Percentiles rank a stretch among this genome's conserved stretches.
These are phyloP conservation scores for Clonostachys sp. DNA, from an alignment of 2,329 filamentous ascomycete genomes.

Conservation along the genomic window DNA sequence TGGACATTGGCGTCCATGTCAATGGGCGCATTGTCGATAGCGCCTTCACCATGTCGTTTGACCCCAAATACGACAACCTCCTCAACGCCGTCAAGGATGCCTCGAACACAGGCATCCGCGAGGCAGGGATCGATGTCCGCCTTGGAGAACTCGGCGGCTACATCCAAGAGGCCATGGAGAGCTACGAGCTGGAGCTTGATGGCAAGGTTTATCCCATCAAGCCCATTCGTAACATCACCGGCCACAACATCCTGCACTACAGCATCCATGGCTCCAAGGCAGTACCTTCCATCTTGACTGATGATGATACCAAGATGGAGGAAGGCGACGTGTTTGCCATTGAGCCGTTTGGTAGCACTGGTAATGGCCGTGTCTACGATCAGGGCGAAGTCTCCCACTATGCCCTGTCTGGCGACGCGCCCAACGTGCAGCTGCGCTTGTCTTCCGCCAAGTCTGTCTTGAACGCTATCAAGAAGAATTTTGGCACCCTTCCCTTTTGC, in stretches of 20 bases:
- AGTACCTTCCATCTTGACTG: constrained; percentile 86
- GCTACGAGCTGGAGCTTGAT: constrained; percentile 81
- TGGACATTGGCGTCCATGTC: constrained; percentile 78
- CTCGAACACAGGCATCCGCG: constrained; percentile 75
- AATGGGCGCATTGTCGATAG: constrained; percentile 78
- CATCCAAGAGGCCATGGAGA: constrained; percentile 91
- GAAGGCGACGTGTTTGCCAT: constrained; percentile 94
- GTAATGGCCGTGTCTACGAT: constrained; percentile 81
- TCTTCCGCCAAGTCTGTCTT: constrained; percentile 81
- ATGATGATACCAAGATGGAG: constrained; percentile 93
- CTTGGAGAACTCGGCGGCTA: constrained; percentile 78
- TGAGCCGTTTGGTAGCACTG: constrained; percentile 92
- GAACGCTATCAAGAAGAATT: constrained; percentile 92
- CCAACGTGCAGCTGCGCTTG: constrained; percentile 71
- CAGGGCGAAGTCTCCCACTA: constrained; percentile 92
- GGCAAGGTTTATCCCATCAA: constrained; percentile 77
- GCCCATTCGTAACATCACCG: constrained; percentile 80
- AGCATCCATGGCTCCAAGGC: constrained; percentile 91
- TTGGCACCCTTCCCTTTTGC: constrained; percentile 87
- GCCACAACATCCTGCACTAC: constrained; percentile 85
- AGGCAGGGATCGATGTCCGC: constrained; percentile 88
- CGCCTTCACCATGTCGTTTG: constrained; percentile 75
- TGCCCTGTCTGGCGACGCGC: constrained; percentile 66
- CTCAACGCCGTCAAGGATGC: constrained; percentile 70
- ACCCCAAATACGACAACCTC: constrained; percentile 70